phyloP scores from a whole-genome alignment of 176 grass and related monocot genomes.

The Oryza longistaminata region DNA sequence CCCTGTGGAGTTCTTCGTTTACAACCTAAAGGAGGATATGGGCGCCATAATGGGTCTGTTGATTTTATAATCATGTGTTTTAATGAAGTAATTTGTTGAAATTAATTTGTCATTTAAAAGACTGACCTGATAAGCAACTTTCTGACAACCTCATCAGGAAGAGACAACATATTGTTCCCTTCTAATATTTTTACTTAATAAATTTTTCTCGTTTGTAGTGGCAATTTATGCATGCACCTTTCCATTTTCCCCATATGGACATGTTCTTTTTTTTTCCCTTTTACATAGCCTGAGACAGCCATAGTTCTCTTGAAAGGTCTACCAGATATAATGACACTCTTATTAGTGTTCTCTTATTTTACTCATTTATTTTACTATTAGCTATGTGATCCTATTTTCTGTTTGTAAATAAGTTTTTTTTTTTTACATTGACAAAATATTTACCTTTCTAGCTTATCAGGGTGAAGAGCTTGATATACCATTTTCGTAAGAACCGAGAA shows the following conservation, averaged over 20 bases:
- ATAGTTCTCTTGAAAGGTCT: background rate
- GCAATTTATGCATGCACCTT: background rate
- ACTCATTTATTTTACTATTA: background rate
- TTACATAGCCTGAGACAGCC: background rate
- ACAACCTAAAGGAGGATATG: constrained; percentile 90
- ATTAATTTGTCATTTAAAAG: background rate
- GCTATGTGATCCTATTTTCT: background rate
- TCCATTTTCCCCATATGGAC: background rate
- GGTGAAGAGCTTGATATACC: constrained; percentile 74
- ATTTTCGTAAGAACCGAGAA: constrained; percentile 79
- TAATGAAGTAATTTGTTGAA: background rate
- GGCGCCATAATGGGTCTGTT: constrained; percentile 77
- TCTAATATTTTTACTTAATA: background rate
- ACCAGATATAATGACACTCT: background rate
- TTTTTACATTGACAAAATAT: constrained; percentile 36
- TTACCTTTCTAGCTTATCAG: constrained; percentile 57
- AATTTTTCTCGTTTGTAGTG: background rate
- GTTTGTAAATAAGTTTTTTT: background rate
- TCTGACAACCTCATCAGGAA: background rate
- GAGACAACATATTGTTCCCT: background rate
- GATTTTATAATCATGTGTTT: background rate
- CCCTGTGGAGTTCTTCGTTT: constrained; percentile 86
- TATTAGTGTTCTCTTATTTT: background rate
- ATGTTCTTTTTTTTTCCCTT: background rate
- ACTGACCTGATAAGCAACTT: background rate